phyloP scores from a whole-genome alignment of 768 basidiomycete genomes.

The Amanita molliuscula region DNA sequence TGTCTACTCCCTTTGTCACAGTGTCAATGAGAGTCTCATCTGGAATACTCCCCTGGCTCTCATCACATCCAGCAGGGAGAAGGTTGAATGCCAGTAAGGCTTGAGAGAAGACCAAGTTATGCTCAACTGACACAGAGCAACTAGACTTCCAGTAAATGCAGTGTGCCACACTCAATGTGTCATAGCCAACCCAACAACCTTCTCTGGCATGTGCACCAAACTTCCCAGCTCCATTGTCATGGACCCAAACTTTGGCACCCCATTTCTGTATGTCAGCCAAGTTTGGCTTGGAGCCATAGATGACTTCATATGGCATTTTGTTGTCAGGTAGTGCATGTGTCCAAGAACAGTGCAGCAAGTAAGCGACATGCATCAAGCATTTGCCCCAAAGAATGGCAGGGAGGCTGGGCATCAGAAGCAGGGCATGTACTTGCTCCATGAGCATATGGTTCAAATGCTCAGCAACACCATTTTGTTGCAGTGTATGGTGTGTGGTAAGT shows the following conservation, averaged over 20 bases:
- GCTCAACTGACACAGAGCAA: neutral
- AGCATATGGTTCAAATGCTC: conserved; percentile 23
- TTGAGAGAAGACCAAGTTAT: neutral
- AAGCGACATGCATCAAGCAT: conserved; percentile 11
- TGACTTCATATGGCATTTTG: neutral
- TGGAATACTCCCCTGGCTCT: neutral
- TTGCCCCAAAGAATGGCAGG: too few species aligned
- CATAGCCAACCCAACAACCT: neutral
- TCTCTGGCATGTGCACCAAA: neutral
- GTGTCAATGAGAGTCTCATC: too few species aligned
- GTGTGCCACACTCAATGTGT: neutral
- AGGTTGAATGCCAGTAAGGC: neutral
- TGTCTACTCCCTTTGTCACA: too few species aligned
- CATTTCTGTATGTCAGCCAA: neutral
- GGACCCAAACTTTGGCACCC: neutral
- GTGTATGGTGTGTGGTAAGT: conserved; percentile 23
- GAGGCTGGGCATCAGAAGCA: too few species aligned
- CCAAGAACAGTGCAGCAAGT: neutral
- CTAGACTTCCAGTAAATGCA: neutral
- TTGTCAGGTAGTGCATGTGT: neutral
- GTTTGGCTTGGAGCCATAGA: neutral
- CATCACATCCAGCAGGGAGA: neutral
- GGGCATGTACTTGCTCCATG: conserved; percentile 12
- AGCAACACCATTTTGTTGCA: conserved; percentile 26
- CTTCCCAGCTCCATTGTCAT: neutral